Conservation (phyloP, 495 filamentous ascomycete species). For the Pyrenula aspistea region DNA sequence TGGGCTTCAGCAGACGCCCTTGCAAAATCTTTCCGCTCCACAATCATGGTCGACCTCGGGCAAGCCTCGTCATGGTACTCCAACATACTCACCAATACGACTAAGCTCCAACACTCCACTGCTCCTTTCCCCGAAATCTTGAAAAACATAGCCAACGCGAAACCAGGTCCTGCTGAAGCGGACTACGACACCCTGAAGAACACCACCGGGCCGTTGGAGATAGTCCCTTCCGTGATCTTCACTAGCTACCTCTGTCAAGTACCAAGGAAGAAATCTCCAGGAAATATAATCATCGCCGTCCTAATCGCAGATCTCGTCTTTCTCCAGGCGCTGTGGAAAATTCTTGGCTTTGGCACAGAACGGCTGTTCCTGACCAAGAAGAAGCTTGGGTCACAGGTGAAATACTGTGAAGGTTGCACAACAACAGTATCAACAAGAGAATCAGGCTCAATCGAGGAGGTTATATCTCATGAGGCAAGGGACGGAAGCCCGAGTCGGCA, state of each 20-base stretch:
- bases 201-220: slow-evolving; percentile 5
- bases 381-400: neutral
- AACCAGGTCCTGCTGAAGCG: slow-evolving; percentile 5
- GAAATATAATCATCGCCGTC: slow-evolving; percentile 13
- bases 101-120: slow-evolving; percentile 8
- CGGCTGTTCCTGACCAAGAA: slow-evolving; percentile 4
- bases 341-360: slow-evolving; percentile 5
- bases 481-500: neutral
- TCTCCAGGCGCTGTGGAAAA: slow-evolving; percentile 14
- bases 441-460: neutral
- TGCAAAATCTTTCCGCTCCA: slow-evolving; percentile 16
- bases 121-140: slow-evolving; percentile 10
- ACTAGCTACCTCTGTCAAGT: slow-evolving; percentile 20
- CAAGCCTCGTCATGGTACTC: slow-evolving; percentile 6
- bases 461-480: neutral
- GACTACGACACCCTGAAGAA: slow-evolving; percentile 7
- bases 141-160: neutral
- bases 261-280: slow-evolving; percentile 14
- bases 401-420: neutral
- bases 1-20: neutral
- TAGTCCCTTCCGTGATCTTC: slow-evolving; percentile 11
- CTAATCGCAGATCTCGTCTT: slow-evolving; percentile 21
- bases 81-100: slow-evolving; percentile 15
- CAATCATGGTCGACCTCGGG: slow-evolving; percentile 18
- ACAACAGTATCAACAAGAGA: neutral